Conservation (phyloP, 129 eudicot species). For the Centaurea solstitialis region DNA sequence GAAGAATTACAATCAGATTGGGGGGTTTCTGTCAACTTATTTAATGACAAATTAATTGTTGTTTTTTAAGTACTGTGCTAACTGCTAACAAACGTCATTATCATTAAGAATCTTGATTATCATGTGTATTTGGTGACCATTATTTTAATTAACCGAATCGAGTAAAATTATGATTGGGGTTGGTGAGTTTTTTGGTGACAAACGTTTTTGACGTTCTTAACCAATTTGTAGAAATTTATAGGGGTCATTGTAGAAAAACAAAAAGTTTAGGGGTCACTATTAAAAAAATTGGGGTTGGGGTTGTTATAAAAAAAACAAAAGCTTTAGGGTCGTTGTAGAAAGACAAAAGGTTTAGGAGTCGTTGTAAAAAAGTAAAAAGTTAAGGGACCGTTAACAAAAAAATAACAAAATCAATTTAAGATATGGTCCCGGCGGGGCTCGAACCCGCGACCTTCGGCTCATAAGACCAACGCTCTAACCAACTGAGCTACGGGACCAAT, state of each 20-base stretch:
- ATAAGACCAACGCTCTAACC: constrained; percentile 37
- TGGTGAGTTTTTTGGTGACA: background rate
- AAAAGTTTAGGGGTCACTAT: too few relatives aligned
- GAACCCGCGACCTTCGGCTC: constrained; percentile 96
- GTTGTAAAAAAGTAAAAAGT: too few relatives aligned
- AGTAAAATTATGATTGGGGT: background rate
- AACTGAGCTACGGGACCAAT: constrained; percentile 94
- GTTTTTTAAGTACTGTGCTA: too few relatives aligned
- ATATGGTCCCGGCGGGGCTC: constrained; percentile 94
- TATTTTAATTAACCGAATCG: background rate
- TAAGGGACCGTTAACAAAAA: too few relatives aligned
- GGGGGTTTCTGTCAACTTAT: background rate
- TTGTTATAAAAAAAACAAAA: too few relatives aligned
- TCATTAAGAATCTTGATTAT: background rate
- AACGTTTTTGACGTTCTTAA: background rate
- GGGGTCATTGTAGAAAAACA: too few relatives aligned
- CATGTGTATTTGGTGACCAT: background rate
- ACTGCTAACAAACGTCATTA: too few relatives aligned
- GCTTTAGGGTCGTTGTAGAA: too few relatives aligned
- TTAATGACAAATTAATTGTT: background rate
- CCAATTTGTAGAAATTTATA: too few relatives aligned
- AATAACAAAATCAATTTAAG: too few relatives aligned
- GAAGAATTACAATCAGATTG: background rate
- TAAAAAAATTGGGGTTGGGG: too few relatives aligned
- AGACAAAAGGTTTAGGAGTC: too few relatives aligned